Percentiles rank a stretch among this genome's conserved stretches.
These are phyloP conservation scores for Russula compacta DNA, from an alignment of 768 basidiomycete genomes.

Conservation along the genomic window DNA sequence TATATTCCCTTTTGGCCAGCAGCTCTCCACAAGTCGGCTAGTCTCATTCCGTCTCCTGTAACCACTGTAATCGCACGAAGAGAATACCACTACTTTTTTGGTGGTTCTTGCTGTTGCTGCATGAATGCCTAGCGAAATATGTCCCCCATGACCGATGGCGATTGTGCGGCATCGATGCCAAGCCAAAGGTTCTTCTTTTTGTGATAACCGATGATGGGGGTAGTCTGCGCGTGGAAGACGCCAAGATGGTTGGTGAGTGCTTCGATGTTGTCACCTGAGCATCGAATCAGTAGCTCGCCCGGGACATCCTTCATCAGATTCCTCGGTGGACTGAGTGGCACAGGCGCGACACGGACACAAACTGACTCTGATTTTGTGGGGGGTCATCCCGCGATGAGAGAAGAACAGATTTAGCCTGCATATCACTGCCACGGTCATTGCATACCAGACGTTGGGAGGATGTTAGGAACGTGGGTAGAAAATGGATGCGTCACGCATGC, in stretches of 20 bases:
- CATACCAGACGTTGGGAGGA: too few species aligned
- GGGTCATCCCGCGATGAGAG: too few species aligned
- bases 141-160: conserved; percentile 88
- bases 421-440: too few species aligned
- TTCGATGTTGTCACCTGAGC: conserved; percentile 96
- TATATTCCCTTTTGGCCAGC: background rate
- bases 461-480: too few species aligned
- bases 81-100: background rate
- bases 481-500: too few species aligned
- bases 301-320: conserved; percentile 86
- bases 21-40: background rate
- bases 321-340: conserved; percentile 76
- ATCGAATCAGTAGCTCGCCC: conserved; percentile 93
- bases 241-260: conserved; percentile 81
- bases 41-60: background rate
- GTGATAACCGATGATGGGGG: conserved; percentile 95
- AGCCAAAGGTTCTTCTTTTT: conserved; percentile 84
- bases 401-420: too few species aligned
- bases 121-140: conserved; percentile 59
- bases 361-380: too few species aligned
- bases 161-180: conserved; percentile 89
- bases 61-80: background rate
- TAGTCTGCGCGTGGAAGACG: conserved; percentile 91
- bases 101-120: conserved; percentile 28
- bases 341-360: background rate